These are phyloP conservation scores for Claviceps africana DNA, from an alignment of 2,329 filamentous ascomycete genomes.

Conservation along the genomic window DNA sequence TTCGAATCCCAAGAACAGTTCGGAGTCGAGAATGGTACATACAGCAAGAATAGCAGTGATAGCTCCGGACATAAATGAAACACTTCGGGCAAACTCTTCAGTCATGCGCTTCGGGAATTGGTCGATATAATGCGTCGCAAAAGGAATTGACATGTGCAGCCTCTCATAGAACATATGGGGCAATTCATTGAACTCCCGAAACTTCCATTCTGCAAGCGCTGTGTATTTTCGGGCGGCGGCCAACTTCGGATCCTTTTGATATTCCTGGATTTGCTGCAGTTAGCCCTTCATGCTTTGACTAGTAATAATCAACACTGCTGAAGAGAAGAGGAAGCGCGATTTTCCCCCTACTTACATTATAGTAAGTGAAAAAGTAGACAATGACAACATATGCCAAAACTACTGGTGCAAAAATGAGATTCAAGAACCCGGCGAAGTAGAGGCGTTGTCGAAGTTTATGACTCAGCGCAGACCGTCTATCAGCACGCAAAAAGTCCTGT, in stretches of 20 bases:
- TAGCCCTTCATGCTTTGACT: background rate
- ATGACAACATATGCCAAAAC: conserved; percentile 76
- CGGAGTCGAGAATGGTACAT: conserved; percentile 75
- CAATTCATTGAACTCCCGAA: conserved; percentile 94
- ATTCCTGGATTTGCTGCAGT: conserved; percentile 45
- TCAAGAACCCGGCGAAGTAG: conserved; percentile 70
- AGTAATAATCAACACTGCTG: background rate
- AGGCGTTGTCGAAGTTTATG: conserved; percentile 65
- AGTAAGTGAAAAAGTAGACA: conserved; percentile 88
- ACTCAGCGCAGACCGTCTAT: conserved; percentile 65
- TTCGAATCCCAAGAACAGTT: conserved; percentile 83
- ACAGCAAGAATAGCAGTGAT: conserved; percentile 74
- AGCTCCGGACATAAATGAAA: conserved; percentile 78
- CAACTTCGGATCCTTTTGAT: conserved; percentile 82
- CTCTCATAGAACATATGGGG: conserved; percentile 83
- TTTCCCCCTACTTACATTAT: conserved; percentile 49
- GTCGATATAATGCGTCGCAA: conserved; percentile 80
- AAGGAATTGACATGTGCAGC: conserved; percentile 87
- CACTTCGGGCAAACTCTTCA: conserved; percentile 67
- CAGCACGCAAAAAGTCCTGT: conserved; percentile 71
- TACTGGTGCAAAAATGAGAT: conserved; percentile 74
- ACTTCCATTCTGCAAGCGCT: conserved; percentile 91
- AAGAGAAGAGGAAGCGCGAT: background rate
- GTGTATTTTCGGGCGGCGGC: conserved; percentile 78
- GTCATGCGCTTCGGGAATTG: conserved; percentile 95